These are phyloP conservation scores for Chamaecrista fasciculata DNA, from an alignment of 306 rosid species.

Conservation along the genomic window DNA sequence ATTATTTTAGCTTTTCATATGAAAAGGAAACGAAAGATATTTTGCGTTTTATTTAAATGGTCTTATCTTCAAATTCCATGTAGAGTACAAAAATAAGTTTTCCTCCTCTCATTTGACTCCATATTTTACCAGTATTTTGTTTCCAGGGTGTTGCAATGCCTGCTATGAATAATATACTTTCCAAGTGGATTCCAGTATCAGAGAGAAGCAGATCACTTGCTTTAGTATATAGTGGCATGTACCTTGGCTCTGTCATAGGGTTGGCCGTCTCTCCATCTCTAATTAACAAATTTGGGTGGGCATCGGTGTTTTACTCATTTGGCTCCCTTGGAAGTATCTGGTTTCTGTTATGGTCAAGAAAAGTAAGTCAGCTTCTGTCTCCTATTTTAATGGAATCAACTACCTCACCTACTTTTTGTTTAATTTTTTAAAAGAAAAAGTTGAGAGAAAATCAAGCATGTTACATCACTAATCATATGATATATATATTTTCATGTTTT, in stretches of 20 bases:
- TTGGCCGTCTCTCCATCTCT: slow-evolving; percentile 78
- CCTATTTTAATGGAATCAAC: slow-evolving; percentile 6
- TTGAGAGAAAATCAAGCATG: slow-evolving; percentile 15
- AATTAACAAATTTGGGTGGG: slow-evolving; percentile 86
- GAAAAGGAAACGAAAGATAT: slow-evolving; percentile 8
- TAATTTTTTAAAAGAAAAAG: background rate
- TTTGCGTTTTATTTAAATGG: slow-evolving; percentile 7
- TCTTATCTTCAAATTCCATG: slow-evolving; percentile 9
- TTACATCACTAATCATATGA: background rate
- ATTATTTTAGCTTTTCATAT: background rate
- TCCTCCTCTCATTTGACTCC: no score
- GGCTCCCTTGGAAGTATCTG: slow-evolving; percentile 98
- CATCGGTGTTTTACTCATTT: slow-evolving; percentile 92
- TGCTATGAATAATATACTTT: slow-evolving; percentile 91
- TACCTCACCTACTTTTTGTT: background rate
- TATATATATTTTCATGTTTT: slow-evolving; percentile 25
- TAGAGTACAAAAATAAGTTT: background rate
- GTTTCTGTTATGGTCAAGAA: slow-evolving; percentile 81
- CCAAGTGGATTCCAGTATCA: slow-evolving; percentile 95
- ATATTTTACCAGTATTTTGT: slow-evolving; percentile 14
- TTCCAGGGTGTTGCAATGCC: slow-evolving; percentile 99
- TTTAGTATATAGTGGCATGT: slow-evolving; percentile 95
- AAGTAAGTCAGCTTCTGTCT: slow-evolving; percentile 49
- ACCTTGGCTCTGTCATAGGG: slow-evolving; percentile 94
- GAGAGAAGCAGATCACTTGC: slow-evolving; percentile 99